Evolutionary conservation across 805 yeast species (phyloP), one percentile per base, ranked within the genome.

Genomic region (Kregervanrija delftensis): DNA sequence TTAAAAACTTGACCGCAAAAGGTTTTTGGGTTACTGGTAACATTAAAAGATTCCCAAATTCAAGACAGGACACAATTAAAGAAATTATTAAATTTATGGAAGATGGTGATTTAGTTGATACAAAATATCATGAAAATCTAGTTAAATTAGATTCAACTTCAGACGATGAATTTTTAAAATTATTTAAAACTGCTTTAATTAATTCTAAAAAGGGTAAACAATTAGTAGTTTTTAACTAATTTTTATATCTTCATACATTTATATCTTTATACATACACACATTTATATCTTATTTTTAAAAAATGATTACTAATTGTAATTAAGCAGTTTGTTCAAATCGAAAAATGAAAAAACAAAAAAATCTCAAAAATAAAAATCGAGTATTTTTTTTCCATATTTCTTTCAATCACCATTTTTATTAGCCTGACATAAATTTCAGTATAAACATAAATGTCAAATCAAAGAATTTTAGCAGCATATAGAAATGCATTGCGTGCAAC

Each of bases 1-100:
- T 93, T 72, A 93, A 91, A 65, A 85, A 90, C 58, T 65, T 93
- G 45, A 80, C 84, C 5, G 80, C 89, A 43, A 76, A 81, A 30
- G 99, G 99, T 0, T 93, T 86, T 68, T 93, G 99, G 99, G 81
- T 89, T 46, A 85, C 96, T 11, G 79, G 70, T 37, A 79, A 79
- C 68, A 71, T 77, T 41, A 72, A 74, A 47, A 63, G 67, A 43
- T 65, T 83, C 53, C 91, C 93, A 3, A 71, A 72, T 31, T 69
- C 72, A 32, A 84, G 84, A 60, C 68, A 71, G 35, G 66, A 68
- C 3, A 74, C 83, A n/a, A 69, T 86, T 30, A 50, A 66, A 8
- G 76, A 70, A 32, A 68, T 88, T 36, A 67, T 83, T 37, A 67
- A 76, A 39, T 65, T 83, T 52, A 83, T 81, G 62, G 68, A 79